phyloP scores from a whole-genome alignment of 768 basidiomycete genomes.

The Mycena filopes region DNA sequence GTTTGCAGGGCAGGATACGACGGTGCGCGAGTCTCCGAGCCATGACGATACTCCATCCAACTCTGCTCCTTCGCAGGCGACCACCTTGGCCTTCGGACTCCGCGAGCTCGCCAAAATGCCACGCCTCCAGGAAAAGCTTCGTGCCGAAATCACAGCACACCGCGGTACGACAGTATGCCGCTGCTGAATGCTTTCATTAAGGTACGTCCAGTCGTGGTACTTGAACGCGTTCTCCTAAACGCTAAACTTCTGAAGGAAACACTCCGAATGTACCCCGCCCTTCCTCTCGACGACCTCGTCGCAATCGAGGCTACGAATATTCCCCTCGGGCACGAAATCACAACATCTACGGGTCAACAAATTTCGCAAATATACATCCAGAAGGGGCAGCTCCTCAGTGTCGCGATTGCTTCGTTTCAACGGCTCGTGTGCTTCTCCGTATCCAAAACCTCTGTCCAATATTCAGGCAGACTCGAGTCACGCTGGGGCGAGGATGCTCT shows the following conservation, averaged over 20 bases:
- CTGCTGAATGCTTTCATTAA: constrained; percentile 33
- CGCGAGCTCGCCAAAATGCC: constrained; percentile 21
- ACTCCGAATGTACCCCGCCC: constrained; percentile 24
- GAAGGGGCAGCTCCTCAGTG: constrained; percentile 19
- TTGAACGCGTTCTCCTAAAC: too few relatives aligned
- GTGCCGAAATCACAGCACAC: too few relatives aligned
- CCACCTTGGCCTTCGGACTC: neutral
- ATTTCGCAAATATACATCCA: constrained; percentile 9
- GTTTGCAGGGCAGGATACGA: constrained; percentile 27
- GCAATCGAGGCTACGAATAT: constrained; percentile 5
- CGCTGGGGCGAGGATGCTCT: constrained; percentile 12
- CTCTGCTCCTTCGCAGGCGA: neutral
- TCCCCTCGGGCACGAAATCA: constrained; percentile 6
- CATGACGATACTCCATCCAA: too few relatives aligned
- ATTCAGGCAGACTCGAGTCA: neutral
- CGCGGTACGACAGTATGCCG: constrained; percentile 25
- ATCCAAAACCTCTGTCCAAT: too few relatives aligned
- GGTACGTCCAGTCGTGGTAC: too few relatives aligned
- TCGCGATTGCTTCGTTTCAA: constrained; percentile 18
- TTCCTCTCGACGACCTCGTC: constrained; percentile 5
- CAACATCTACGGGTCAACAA: neutral
- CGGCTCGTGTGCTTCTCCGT: constrained; percentile 12
- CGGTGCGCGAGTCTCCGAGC: neutral
- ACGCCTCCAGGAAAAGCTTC: constrained; percentile 16
- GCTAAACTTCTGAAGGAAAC: too few relatives aligned